Conservation (phyloP, 805 yeast species). For the Lipomyces chichibuensis region DNA sequence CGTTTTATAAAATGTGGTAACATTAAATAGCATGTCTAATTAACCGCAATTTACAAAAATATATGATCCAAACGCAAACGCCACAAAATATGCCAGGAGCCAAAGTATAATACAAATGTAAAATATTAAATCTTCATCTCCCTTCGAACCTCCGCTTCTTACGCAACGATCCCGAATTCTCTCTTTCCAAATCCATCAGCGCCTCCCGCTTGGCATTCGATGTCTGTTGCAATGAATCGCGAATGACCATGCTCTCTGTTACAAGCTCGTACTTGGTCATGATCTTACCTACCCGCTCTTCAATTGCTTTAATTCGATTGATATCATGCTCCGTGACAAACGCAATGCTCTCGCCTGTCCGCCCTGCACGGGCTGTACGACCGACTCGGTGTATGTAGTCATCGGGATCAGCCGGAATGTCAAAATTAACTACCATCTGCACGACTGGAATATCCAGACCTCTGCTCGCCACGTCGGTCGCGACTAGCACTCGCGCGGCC, state of each 20-base stretch:
- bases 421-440: slow-evolving; percentile 85
- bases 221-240: slow-evolving; percentile 66
- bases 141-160: neutral
- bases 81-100: neutral
- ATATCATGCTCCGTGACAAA: slow-evolving; percentile 87
- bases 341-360: slow-evolving; percentile 79
- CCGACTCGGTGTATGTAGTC: slow-evolving; percentile 97
- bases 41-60: neutral
- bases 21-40: neutral
- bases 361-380: slow-evolving; percentile 98
- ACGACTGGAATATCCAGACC: slow-evolving; percentile 96
- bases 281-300: slow-evolving; percentile 76
- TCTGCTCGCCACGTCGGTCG: slow-evolving; percentile 97
- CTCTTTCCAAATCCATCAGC: slow-evolving; percentile 89
- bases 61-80: neutral
- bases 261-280: slow-evolving; percentile 75
- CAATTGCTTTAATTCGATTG: slow-evolving; percentile 78
- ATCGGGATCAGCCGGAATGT: slow-evolving; percentile 94
- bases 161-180: slow-evolving; percentile 45
- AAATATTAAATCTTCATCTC: neutral
- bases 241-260: slow-evolving; percentile 75
- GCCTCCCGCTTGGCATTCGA: slow-evolving; percentile 89
- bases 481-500: slow-evolving; percentile 88
- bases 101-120: neutral
- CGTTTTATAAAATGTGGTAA: neutral